Evolutionary conservation across 1,139 yeast species (phyloP).

Genomic region (Taphrina sp.): DNA sequence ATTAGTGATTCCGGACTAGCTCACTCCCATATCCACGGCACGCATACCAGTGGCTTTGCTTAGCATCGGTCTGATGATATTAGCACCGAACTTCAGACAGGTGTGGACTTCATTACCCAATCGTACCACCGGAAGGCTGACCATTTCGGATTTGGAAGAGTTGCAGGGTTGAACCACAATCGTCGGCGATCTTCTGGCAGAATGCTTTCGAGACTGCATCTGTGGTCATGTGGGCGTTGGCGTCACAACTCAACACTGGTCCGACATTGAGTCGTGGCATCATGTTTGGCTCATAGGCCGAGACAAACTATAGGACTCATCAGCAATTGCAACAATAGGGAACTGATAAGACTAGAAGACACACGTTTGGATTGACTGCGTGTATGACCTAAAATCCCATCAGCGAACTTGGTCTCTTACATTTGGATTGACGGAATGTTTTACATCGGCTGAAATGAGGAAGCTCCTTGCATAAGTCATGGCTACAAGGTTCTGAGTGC

Average conservation of each 20-base stretch:
- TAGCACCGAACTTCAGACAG: neutral
- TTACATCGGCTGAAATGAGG: slow-evolving; percentile 86
- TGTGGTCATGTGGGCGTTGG: slow-evolving; percentile 79
- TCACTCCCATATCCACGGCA: slow-evolving; percentile 74
- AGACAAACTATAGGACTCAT: slow-evolving; percentile 47
- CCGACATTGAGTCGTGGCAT: slow-evolving; percentile 79
- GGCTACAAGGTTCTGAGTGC: slow-evolving; percentile 41
- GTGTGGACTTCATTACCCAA: no score
- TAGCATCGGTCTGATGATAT: slow-evolving; percentile 56
- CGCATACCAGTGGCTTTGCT: slow-evolving; percentile 84
- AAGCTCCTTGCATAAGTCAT: slow-evolving; percentile 62
- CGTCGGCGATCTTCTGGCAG: slow-evolving; percentile 59
- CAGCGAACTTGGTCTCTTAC: slow-evolving; percentile 40
- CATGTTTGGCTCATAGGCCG: slow-evolving; percentile 67
- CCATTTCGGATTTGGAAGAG: slow-evolving; percentile 68
- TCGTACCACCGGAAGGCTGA: slow-evolving; percentile 92
- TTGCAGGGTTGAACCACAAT: slow-evolving; percentile 62
- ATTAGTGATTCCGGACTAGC: no score
- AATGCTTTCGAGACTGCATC: slow-evolving; percentile 69
- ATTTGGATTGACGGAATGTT: slow-evolving; percentile 94
- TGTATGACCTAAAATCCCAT: slow-evolving; percentile 20
- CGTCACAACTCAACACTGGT: slow-evolving; percentile 64
- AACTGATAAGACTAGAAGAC: neutral
- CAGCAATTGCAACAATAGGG: no score
- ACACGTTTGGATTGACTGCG: slow-evolving; percentile 31